Base-by-base conservation (phyloP, 805 yeast species). In the Hanseniaspora lindneri region DNA sequence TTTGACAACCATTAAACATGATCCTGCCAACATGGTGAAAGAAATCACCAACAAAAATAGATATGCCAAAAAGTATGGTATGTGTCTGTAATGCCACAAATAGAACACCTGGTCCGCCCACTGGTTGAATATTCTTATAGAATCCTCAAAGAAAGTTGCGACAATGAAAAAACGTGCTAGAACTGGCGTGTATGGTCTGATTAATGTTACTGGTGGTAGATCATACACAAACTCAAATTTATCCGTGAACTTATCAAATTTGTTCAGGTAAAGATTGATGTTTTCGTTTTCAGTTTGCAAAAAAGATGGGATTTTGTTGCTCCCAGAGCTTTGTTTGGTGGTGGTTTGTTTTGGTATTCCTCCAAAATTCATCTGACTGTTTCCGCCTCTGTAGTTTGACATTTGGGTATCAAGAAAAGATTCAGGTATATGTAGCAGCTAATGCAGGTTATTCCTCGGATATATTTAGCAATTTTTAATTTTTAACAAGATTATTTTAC, bases 101-200 rank as follows among this genome's bases (percentile, higher is more conserved):
- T 83, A 89, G 63, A 77, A 82, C 21, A 85, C 84, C 66, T 89
- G 98, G 58, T 85, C 95, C 30, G 73, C 65, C 96, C 96, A 89
- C 67, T 88, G 96, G 5, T 86, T 68, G 47, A 79, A 56, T 58
- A 89, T 84, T 64, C 98, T 75, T 47, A 80, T 62, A 3, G 95
- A 75, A 60, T 92, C 97, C 66, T 89, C 97, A 55, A 78, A 76
- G 62, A 88, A 89, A 0, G 97, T 92, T 42, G 95, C 94, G 49
- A 89, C 95, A 53, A 89, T 88, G 55, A 88, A 75, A 52, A 84
- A 77, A 51, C 97, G 74, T 33, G 96, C 97, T 57, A 89, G 76
- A 20, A 79, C 78, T 8, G 97, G 96, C 42, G 88, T 80, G 58
- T 77, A 80, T 0, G 89, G 89, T 61, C 73, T 79, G 39, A 80